Evolutionary conservation across 169 alveolate species (phyloP), one percentile per base, ranked within the genome.

Genomic region (Cystoisospora suis): DNA sequence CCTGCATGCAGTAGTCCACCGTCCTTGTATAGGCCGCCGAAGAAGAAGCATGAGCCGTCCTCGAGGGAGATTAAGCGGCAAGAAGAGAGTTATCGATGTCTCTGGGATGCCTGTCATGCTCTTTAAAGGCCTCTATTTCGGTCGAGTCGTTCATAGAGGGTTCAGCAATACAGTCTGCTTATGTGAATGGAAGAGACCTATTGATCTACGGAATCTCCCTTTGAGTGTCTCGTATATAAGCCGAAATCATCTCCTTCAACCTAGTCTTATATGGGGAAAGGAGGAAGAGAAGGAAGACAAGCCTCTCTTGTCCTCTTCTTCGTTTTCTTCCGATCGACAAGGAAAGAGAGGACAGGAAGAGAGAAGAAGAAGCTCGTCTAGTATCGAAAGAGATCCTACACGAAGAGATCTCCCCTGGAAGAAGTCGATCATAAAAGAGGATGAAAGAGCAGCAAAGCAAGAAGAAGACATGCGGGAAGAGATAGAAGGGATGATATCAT

Each of bases 141-240:
- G 83, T 3, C 23, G 56, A 38, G 32, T 72, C 29, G 34, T 72
- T 38, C 46, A 72, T 34, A 1, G 83, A 40, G 83, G 83, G 1
- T 72, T 72, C 83, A 72, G 83, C 83, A 72, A 40, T 56, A 72
- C 83, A 0, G 83, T 72, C 7, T 72, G 83, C 53, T 40, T 34
- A n/a, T 72, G 83, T 38, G 20, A 29, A 46, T 72, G 83, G 83
- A 72, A 12, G 3, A 46, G 58, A 2, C 83, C 83, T 0, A 72
- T 72, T 34, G 45, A 38, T 32, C 9, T 72, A 2, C 32, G 2
- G 27, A 46, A 40, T 3, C 47, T 72, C 32, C 83, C 83, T 17
- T 56, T 7, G 15, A 40, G 58, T 17, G 83, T 72, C 56, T 72
- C 83, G 36, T 72, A 72, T 34, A 32, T 72, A 29, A 72, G 42